phyloP scores from a whole-genome alignment of 805 yeast species.

The Candida berthetii region DNA sequence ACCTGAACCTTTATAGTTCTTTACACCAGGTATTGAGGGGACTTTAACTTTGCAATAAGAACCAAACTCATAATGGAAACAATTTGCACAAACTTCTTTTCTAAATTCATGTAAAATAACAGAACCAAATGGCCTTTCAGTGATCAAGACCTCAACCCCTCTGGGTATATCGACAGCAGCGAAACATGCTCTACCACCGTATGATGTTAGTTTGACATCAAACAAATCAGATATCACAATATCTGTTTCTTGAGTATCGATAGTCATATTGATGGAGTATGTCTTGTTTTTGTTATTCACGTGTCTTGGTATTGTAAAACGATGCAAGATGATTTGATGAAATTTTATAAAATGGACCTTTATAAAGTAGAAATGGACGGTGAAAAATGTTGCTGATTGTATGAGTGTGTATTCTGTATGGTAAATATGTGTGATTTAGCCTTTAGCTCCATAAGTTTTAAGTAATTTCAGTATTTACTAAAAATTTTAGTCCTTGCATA shows the following conservation, averaged over 20 bases:
- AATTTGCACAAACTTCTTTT: conserved; percentile 55
- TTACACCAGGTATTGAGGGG: conserved; percentile 4
- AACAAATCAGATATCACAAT: conserved; percentile 25
- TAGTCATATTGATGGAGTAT: conserved; percentile 10
- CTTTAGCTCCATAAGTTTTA: no score
- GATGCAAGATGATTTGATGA: no score
- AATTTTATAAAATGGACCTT: no score
- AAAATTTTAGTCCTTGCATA: no score
- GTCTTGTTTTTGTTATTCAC: not conserved
- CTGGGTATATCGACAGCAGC: conserved; percentile 32
- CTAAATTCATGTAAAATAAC: conserved; percentile 46
- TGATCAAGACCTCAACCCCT: conserved; percentile 33
- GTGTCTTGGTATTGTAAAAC: not conserved
- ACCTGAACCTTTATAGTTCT: conserved; percentile 30
- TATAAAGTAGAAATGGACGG: no score
- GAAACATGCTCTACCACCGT: conserved; percentile 65
- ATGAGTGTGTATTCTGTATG: no score
- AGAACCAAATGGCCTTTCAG: conserved; percentile 38
- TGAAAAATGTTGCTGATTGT: no score
- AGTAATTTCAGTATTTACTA: no score
- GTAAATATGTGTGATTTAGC: no score
- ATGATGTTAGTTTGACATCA: conserved; percentile 31
- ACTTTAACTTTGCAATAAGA: conserved; percentile 36
- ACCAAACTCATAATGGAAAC: conserved; percentile 45
- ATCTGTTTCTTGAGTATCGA: conserved; percentile 6